These are phyloP conservation scores for Alternaria sp. DNA, from an alignment of 2,329 filamentous ascomycete species.

Conservation along the genomic window DNA sequence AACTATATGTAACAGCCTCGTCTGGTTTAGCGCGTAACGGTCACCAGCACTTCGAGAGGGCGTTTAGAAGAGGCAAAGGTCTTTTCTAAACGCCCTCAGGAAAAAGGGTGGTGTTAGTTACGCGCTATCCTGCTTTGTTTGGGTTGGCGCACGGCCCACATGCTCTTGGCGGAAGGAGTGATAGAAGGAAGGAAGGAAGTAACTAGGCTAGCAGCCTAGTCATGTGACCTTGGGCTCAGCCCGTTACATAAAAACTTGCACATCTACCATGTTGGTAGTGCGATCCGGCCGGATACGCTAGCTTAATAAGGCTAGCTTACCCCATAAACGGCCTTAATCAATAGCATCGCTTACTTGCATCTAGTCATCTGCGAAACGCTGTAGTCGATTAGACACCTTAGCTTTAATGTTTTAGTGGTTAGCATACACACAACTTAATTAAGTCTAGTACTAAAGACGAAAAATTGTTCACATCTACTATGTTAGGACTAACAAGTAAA, in stretches of 20 bases:
- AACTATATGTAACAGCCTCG: background rate
- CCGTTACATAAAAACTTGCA: no score
- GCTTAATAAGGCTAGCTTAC: conserved; percentile 7
- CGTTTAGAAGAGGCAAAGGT: no score
- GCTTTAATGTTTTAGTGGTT: background rate
- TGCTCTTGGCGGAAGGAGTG: conserved; percentile 3
- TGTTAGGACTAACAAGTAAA: background rate
- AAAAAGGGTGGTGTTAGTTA: background rate
- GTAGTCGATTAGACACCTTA: background rate
- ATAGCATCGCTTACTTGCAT: conserved; percentile 8
- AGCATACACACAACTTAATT: conserved; percentile 4
- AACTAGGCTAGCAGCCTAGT: background rate
- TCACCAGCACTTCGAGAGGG: no score
- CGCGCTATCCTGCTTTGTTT: conserved; percentile 1
- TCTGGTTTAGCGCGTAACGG: no score
- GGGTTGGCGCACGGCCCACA: conserved; percentile 2
- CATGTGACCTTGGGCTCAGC: no score
- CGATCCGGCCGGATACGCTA: conserved; percentile 2
- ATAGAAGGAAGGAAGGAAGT: conserved; percentile 1
- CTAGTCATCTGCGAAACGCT: conserved; percentile 12
- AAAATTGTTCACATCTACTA: background rate
- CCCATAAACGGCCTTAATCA: conserved; percentile 1
- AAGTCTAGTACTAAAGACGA: conserved; percentile 5
- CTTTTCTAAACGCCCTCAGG: background rate
- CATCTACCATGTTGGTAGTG: background rate